phyloP scores from a whole-genome alignment of 2,329 filamentous ascomycete species.

The Thelonectria olida region DNA sequence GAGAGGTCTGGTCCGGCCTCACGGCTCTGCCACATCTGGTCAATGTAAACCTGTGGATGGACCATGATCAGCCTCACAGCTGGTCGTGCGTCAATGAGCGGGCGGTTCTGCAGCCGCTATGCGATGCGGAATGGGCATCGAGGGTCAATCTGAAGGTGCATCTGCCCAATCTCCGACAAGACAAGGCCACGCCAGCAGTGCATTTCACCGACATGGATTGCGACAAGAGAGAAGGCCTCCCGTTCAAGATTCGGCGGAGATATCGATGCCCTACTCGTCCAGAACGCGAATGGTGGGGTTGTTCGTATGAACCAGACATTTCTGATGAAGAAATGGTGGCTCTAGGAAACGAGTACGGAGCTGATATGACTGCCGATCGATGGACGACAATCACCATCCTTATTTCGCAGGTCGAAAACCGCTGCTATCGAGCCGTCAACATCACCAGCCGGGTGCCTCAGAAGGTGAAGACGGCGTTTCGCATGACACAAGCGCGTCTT shows the following conservation, averaged over 20 bases:
- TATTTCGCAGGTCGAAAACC: slow-evolving; percentile 2
- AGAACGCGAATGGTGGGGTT: slow-evolving; percentile 7
- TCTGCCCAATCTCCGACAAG: slow-evolving; percentile 3
- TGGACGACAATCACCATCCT: slow-evolving; percentile 5
- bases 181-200: background rate
- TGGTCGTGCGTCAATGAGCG: slow-evolving; percentile 3
- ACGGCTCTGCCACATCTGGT: slow-evolving; percentile 3
- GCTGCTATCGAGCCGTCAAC: slow-evolving; percentile 11
- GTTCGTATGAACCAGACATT: slow-evolving; percentile 8
- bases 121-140: background rate
- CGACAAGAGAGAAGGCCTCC: background rate
- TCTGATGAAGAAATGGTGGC: slow-evolving; percentile 4
- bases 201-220: background rate
- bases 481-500: slow-evolving; percentile 2
- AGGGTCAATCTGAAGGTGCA: slow-evolving; percentile 5
- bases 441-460: slow-evolving; percentile 6
- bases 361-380: background rate
- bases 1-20: background rate
- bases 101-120: background rate
- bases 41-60: slow-evolving; percentile 12
- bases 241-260: slow-evolving; percentile 5
- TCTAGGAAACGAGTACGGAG: background rate
- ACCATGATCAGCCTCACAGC: slow-evolving; percentile 11
- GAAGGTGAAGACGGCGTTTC: slow-evolving; percentile 15
- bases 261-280: slow-evolving; percentile 9